Conservation (phyloP, 1,284 basidiomycete species). For the Xanthoconium separans region DNA sequence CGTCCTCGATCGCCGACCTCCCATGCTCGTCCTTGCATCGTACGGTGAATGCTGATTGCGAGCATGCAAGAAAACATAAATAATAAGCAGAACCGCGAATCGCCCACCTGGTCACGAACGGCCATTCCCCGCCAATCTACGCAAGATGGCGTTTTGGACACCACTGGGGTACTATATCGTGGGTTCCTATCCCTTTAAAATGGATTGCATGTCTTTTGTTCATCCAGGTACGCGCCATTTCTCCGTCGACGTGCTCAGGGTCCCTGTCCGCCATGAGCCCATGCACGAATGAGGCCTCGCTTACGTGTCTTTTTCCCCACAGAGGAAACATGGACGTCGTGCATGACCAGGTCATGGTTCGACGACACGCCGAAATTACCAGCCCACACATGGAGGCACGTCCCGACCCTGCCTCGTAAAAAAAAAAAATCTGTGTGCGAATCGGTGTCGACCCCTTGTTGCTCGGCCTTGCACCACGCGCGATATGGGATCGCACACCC, state of each 20-base stretch:
- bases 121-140: conserved; percentile 33
- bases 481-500: conserved; percentile 31
- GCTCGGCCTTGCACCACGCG: conserved; percentile 28
- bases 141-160: conserved; percentile 27
- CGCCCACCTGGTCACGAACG: conserved; percentile 34
- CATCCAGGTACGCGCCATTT: conserved; percentile 26
- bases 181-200: conserved; percentile 32
- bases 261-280: conserved; percentile 17
- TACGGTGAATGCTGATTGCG: not conserved
- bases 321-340: conserved; percentile 30
- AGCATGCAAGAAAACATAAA: conserved; percentile 12
- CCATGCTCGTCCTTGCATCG: conserved; percentile 24
- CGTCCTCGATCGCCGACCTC: conserved; percentile 34
- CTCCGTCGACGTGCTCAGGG: conserved; percentile 23
- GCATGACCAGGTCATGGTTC: not conserved
- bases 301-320: conserved; percentile 20
- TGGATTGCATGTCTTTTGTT: conserved; percentile 27
- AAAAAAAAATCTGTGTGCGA: conserved; percentile 19
- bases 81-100: conserved; percentile 34
- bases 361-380: conserved; percentile 4
- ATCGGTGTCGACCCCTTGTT: conserved; percentile 26
- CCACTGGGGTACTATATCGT: conserved; percentile 25
- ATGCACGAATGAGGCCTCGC: conserved; percentile 5
- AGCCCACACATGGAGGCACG: conserved; percentile 25
- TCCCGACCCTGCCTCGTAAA: conserved; percentile 20